Evolutionary conservation across 2,329 filamentous ascomycete species (phyloP).

Genomic region (Cladosporium sphaerospermum): DNA sequence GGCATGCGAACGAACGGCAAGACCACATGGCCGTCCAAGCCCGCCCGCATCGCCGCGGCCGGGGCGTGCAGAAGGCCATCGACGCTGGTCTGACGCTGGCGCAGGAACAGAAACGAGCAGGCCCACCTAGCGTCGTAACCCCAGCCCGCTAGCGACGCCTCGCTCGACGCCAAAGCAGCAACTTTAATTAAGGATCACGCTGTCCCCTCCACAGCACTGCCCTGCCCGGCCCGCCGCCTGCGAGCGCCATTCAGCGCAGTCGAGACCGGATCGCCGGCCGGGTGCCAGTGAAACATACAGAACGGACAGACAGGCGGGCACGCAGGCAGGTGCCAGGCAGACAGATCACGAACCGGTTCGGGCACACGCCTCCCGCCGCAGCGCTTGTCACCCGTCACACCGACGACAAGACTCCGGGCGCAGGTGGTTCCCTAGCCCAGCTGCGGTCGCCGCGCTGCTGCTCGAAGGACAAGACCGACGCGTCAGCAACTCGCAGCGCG

Average conservation of each 20-base stretch:
- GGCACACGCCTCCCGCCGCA: no score
- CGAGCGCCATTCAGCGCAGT: not conserved
- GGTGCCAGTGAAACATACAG: not conserved
- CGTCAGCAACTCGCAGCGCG: not conserved
- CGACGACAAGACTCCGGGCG: no score
- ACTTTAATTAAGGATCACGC: conserved; percentile 10
- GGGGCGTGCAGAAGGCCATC: not conserved
- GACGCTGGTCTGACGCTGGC: conserved; percentile 7
- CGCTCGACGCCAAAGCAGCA: conserved; percentile 3
- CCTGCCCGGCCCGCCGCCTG: not conserved
- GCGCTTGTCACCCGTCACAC: no score
- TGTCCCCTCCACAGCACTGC: not conserved
- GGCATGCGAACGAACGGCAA: not conserved
- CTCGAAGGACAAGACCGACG: not conserved
- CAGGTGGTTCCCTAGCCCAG: no score
- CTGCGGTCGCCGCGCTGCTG: no score
- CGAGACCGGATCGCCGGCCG: conserved; percentile 5
- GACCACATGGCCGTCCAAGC: conserved; percentile 3
- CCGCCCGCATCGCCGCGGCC: not conserved
- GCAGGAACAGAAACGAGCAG: conserved; percentile 4
- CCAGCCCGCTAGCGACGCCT: conserved; percentile 1
- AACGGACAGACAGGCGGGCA: no score
- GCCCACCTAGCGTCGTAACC: not conserved
- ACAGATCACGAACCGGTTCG: no score
- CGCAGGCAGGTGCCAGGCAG: no score